phyloP scores from a whole-genome alignment of 2,329 filamentous ascomycete species.

The Talaromyces sp. region DNA sequence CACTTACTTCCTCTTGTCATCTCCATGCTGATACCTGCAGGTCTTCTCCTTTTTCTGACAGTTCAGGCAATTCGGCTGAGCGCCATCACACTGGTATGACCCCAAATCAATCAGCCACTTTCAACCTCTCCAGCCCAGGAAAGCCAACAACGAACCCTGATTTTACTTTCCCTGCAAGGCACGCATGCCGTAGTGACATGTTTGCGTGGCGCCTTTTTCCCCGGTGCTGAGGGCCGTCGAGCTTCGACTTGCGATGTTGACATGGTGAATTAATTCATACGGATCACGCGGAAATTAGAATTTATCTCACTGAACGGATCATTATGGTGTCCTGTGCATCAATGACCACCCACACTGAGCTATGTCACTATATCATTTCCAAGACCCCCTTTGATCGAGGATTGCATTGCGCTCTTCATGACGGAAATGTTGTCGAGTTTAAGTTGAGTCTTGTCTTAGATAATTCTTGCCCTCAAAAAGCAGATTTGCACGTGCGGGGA shows the following conservation, averaged over 20 bases:
- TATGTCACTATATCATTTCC: not conserved
- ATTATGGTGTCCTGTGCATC: not conserved
- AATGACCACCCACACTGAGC: not conserved
- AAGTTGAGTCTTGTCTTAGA: no score
- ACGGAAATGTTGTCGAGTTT: not conserved
- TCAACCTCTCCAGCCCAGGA: not conserved
- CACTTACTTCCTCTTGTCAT: conserved; percentile 37
- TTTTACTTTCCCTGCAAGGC: conserved; percentile 43
- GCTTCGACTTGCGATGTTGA: conserved; percentile 2
- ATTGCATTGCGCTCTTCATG: not conserved
- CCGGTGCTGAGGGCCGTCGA: conserved; percentile 21
- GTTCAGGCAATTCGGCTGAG: conserved; percentile 35
- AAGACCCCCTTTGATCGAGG: not conserved
- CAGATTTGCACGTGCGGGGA: conserved; percentile 10
- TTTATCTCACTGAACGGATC: not conserved
- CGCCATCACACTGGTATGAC: conserved; percentile 31
- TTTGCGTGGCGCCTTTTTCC: conserved; percentile 34
- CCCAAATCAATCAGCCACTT: not conserved
- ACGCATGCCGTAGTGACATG: conserved; percentile 44
- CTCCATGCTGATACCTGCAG: conserved; percentile 37
- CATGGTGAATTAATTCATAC: conserved; percentile 9
- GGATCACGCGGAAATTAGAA: not conserved
- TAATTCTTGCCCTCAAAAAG: not conserved
- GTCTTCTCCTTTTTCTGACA: conserved; percentile 35
- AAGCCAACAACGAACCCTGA: conserved; percentile 31